Conservation (phyloP, 164 flowering plant species). For the Macadamia integrifolia region DNA sequence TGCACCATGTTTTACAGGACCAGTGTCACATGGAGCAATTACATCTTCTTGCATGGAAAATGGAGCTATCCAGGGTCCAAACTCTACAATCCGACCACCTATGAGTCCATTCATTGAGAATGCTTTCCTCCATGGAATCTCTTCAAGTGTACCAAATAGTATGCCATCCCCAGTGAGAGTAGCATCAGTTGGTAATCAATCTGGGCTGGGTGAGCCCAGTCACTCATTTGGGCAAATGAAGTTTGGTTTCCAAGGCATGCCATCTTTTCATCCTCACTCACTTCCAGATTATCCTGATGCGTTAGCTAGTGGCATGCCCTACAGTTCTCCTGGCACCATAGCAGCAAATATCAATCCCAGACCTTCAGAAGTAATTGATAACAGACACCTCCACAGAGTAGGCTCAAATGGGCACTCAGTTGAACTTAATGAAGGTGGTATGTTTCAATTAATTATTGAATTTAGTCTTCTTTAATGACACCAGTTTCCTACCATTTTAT, state of each 20-base stretch:
- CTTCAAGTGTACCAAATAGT: conserved; percentile 48
- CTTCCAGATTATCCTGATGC: conserved; percentile 58
- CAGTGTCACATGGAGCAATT: conserved; percentile 27
- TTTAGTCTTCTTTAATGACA: background rate
- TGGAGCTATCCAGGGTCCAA: conserved; percentile 31
- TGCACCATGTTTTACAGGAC: conserved; percentile 23
- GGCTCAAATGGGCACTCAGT: conserved; percentile 39
- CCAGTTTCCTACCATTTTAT: background rate
- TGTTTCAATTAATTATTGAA: conserved; percentile 11
- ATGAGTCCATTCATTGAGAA: conserved; percentile 32
- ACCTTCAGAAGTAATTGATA: conserved; percentile 39
- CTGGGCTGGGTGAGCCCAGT: conserved; percentile 30
- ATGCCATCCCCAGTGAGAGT: conserved; percentile 40
- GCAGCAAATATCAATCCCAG: conserved; percentile 26
- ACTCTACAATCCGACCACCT: conserved; percentile 28
- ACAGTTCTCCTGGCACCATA: conserved; percentile 33
- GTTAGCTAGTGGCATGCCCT: conserved; percentile 34
- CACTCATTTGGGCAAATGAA: conserved; percentile 38
- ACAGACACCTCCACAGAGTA: conserved; percentile 31
- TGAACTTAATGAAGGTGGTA: conserved; percentile 48
- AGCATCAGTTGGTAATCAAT: conserved; percentile 33
- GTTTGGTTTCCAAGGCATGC: conserved; percentile 31
- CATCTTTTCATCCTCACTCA: conserved; percentile 58
- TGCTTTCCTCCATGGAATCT: conserved; percentile 30
- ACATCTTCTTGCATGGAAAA: conserved; percentile 36